Conservation (phyloP, 305 asterid species). For the Rubia peregrina region DNA sequence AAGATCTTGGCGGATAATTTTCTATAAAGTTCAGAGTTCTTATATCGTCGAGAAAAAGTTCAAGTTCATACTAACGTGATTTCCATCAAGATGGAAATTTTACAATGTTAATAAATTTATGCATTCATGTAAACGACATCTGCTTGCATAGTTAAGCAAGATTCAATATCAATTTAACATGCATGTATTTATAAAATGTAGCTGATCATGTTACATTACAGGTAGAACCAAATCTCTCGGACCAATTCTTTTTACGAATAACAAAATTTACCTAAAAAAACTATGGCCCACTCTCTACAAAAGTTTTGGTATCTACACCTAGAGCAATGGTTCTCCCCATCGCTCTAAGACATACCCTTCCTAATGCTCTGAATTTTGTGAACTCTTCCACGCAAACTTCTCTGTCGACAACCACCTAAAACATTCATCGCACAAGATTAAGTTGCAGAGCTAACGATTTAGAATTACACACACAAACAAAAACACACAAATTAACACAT, state of each 20-base stretch:
- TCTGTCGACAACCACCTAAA: conserved; percentile 64
- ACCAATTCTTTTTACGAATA: too few species aligned
- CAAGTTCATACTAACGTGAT: too few species aligned
- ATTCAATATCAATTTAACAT: too few species aligned
- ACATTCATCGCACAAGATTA: not conserved
- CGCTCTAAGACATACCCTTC: conserved; percentile 79
- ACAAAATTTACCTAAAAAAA: not conserved
- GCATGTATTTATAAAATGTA: not conserved
- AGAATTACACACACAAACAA: not conserved
- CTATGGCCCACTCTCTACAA: conserved; percentile 27
- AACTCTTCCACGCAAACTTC: conserved; percentile 77
- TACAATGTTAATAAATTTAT: too few species aligned
- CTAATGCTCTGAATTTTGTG: conserved; percentile 58
- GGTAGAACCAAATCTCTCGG: not conserved
- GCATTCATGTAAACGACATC: not conserved
- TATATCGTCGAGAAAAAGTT: too few species aligned
- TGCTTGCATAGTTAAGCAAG: not conserved
- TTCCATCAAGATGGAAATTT: not conserved
- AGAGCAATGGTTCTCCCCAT: conserved; percentile 82
- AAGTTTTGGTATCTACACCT: conserved; percentile 63
- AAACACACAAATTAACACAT: too few species aligned
- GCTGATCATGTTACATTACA: not conserved
- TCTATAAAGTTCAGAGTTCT: too few species aligned
- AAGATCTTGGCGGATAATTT: too few species aligned
- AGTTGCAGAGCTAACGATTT: not conserved